Base-by-base conservation (phyloP, 2,329 filamentous ascomycete species). In the Epichloe aotearoae region DNA sequence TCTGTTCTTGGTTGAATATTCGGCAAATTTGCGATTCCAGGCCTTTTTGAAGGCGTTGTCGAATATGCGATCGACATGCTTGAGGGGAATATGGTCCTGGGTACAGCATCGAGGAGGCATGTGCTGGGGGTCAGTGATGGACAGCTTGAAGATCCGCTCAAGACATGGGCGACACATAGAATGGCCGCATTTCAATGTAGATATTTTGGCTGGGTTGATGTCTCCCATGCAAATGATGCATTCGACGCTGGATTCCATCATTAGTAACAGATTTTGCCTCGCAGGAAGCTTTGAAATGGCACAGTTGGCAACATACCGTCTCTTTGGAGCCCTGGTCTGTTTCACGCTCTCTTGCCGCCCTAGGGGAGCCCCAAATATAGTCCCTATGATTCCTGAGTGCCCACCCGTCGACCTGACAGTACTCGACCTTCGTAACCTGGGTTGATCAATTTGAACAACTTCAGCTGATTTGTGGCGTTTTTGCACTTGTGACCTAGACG, bases 101-200 rank as follows among this genome's bases (percentile, higher is more conserved):
- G 79, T 84, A 66, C 88, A 95, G 66, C 88, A 95, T 62, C 75
- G 79, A 0, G 89, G 89, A 17, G 89, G 88, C 87, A 95, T 94
- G 57, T 88, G 82, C 53, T 82, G 77, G 1, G 86, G 82, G 62
- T 94, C 86, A 41, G 75, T 82, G 54, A 90, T 73, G 11, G 88
- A 93, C 54, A 88, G 74, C 50, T 75, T 80, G 67, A 94, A 95
- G 52, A 80, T 76, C 47, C 81, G 79, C 64, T 81, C 84, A 40
- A 95, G 71, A 64, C 89, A 95, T 7, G 74, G 64, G 56, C 85
- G 75, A 66, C 89, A 95, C 84, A 91, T 89, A 54, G 81, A 79
- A 65, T 95, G 88, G 3, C 81, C 81, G 63, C 89, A 95, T 57
- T 79, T 77, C 37, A 95, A 76, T 63, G 83, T 86, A 38, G 82